Evolutionary conservation across 2,329 filamentous ascomycete species (phyloP), one percentile per base, ranked within the genome.

Genomic region (Pyrenophora tritici-repentis): DNA sequence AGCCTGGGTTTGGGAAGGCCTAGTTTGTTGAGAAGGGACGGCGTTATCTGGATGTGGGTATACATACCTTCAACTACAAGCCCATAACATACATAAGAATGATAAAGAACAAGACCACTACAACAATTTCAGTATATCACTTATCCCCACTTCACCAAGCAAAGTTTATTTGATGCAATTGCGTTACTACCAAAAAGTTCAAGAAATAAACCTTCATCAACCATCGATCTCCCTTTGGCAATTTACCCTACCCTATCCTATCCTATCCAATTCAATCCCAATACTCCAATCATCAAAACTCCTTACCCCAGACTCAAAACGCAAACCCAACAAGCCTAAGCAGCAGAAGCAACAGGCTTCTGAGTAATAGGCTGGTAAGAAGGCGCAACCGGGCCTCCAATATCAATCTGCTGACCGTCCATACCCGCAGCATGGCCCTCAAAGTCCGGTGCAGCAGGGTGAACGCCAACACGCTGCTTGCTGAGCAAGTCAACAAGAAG

Each of bases 381-480:
- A 2, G 70, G 67, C 6, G 63, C 67, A 12, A 70, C 66, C 6
- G 59, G 58, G 0, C 61, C 63, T 24, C 62, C 67, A 37, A 71
- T 62, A 20, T 63, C 54, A 6, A 71, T 63, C 38, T 66, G 55
- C 4, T 63, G 65, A 47, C 63, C 62, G n/a, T 62, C 55, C 54
- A 54, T 65, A 6, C 67, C 63, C 4, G 64, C 41, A 7, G 64
- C 63, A 46, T 70, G 67, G 10, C 62, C 63, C 42, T 71, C 66
- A 50, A 62, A 72, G 37, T 75, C 71, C 3, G 65, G 63, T 42
- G 72, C 52, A 40, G 68, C 66, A 6, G 78, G 78, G 48, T 76
- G 73, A 22, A 97, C 94, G 66, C 91, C 94, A 45, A 99, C 91
- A 70, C 94, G 88, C 83, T 97, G 91, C 83, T 93, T 96, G 75